Conservation (phyloP, 352 stramenopile species). For the Pythium rhizo-oryzae region DNA sequence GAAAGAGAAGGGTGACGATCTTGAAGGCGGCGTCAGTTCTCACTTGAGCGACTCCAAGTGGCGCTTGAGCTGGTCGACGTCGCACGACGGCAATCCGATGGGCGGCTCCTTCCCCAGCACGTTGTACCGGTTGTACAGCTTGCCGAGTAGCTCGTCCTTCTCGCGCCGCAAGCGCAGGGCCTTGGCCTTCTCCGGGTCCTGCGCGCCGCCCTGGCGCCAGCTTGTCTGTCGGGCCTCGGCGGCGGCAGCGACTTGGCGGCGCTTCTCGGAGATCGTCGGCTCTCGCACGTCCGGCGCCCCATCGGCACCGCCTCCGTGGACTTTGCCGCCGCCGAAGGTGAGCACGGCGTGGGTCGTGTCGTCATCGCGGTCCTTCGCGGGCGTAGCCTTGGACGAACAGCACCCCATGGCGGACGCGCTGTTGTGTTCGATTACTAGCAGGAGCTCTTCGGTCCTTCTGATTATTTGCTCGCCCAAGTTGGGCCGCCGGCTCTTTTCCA, state of each 20-base stretch:
- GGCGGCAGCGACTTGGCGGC: conserved; percentile 57
- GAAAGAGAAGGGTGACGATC: neutral
- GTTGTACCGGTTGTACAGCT: conserved; percentile 81
- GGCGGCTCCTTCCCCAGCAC: conserved; percentile 73
- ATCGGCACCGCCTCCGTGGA: neutral
- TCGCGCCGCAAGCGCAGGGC: conserved; percentile 65
- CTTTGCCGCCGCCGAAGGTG: conserved; percentile 11
- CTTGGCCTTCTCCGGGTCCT: conserved; percentile 67
- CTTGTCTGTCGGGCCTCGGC: conserved; percentile 65
- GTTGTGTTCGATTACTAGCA: neutral
- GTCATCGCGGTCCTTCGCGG: conserved; percentile 30
- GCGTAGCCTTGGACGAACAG: conserved; percentile 65
- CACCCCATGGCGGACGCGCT: conserved; percentile 54
- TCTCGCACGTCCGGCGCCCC: conserved; percentile 24
- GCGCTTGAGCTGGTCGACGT: conserved; percentile 72
- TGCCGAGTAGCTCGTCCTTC: conserved; percentile 86
- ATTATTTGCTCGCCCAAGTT: too few species aligned
- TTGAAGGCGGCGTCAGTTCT: neutral
- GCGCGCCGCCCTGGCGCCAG: conserved; percentile 75
- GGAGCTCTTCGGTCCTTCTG: neutral
- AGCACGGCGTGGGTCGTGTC: conserved; percentile 22
- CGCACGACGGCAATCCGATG: conserved; percentile 80
- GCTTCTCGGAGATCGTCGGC: conserved; percentile 69
- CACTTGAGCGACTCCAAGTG: conserved; percentile 72
- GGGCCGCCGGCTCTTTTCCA: neutral